Evolutionary conservation across 202 grass and related monocot genomes (phyloP).

Genomic region (Cymbopogon flexuosus): DNA sequence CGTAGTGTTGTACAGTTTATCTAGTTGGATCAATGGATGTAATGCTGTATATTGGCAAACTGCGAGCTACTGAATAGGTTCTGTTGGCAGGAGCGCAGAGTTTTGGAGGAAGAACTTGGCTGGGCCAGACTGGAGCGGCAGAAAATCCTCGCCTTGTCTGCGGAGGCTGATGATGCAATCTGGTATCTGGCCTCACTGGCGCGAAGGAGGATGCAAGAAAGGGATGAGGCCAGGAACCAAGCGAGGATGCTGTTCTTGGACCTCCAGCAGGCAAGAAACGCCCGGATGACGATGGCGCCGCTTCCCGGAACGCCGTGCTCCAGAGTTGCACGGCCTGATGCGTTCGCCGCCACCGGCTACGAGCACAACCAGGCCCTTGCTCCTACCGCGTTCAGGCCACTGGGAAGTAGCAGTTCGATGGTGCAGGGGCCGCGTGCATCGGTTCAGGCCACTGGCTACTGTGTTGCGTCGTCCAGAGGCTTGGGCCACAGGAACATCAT

Average conservation of each 20-base stretch:
- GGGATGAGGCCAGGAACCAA: constrained; percentile 27
- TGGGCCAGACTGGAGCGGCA: constrained; percentile 36
- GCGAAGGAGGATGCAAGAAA: constrained; percentile 20
- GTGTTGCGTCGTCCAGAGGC: neutral
- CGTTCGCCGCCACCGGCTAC: neutral
- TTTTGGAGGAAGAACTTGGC: constrained; percentile 20
- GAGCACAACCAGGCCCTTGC: neutral
- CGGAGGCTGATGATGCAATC: constrained; percentile 36
- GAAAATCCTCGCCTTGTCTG: neutral
- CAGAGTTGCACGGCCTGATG: neutral
- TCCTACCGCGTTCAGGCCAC: neutral
- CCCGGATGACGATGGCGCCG: constrained; percentile 9
- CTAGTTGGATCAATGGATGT: neutral
- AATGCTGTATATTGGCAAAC: neutral
- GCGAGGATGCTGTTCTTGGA: constrained; percentile 13
- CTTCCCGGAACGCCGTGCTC: neutral
- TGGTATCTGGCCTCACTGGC: neutral
- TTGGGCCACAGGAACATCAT: neutral
- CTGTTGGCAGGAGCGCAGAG: neutral
- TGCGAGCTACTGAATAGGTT: too few relatives aligned
- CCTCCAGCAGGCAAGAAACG: constrained; percentile 33
- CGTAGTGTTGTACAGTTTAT: neutral
- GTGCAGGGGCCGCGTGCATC: too few relatives aligned
- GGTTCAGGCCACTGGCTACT: too few relatives aligned
- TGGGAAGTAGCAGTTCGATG: neutral